Conservation (phyloP, 345 rosid species). For the Pelargonium nanum region DNA sequence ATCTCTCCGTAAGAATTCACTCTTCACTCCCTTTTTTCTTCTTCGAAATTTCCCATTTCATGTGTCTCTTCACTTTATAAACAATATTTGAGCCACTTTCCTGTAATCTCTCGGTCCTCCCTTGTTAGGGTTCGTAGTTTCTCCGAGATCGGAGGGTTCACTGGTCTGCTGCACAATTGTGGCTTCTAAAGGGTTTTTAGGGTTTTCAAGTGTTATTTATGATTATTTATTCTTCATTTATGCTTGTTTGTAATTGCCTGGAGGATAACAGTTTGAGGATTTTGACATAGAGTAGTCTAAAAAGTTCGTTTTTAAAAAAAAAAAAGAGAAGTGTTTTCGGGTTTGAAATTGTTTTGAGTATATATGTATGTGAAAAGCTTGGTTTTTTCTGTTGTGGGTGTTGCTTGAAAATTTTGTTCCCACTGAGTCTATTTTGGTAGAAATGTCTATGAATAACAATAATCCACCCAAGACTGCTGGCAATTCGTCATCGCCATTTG, state of each 20-base stretch:
- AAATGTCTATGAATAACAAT: conserved; percentile 49
- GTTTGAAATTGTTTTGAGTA: background rate
- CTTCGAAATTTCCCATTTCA: background rate
- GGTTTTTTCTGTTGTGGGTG: background rate
- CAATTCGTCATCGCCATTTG: conserved; percentile 59
- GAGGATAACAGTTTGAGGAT: background rate
- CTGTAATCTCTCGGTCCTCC: background rate
- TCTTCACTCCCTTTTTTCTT: background rate
- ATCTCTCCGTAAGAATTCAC: background rate
- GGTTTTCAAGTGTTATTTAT: conserved; percentile 3
- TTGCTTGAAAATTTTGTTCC: background rate
- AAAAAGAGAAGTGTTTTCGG: conserved; percentile 5
- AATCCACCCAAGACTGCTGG: conserved; percentile 54
- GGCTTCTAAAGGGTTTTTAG: background rate
- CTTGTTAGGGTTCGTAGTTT: background rate
- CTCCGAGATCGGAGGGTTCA: background rate
- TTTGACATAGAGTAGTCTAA: too few species aligned
- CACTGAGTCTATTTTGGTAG: background rate
- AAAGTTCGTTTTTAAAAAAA: background rate
- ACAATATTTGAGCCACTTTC: background rate
- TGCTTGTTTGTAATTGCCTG: background rate
- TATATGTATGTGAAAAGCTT: background rate
- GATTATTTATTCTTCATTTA: background rate
- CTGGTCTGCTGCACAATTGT: background rate
- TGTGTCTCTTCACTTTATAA: background rate